Conservation (phyloP, 2,329 filamentous ascomycete species). For the Aspergillus latus region DNA sequence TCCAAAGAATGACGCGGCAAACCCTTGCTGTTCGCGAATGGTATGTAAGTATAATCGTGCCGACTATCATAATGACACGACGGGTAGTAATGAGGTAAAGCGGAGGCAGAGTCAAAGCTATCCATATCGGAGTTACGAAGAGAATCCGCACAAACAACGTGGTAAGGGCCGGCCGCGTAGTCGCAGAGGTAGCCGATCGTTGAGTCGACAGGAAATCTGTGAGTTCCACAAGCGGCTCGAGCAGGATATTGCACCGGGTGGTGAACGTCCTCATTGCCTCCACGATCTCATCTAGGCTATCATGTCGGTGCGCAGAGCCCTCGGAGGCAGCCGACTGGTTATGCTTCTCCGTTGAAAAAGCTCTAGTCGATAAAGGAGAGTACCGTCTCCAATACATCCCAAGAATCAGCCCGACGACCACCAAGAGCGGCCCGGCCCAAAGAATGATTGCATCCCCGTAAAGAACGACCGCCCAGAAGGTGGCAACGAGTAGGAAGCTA, state of each 20-base stretch:
- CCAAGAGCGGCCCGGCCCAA: constrained; percentile 77
- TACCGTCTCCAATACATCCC: constrained; percentile 92
- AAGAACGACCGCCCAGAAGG: constrained; percentile 81
- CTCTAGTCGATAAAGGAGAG: constrained; percentile 84
- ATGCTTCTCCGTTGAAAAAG: constrained; percentile 67
- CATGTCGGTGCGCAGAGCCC: constrained; percentile 74
- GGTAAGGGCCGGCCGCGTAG: constrained; percentile 84
- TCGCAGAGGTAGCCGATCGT: constrained; percentile 84
- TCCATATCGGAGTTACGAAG: constrained; percentile 85
- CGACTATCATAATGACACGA: constrained; percentile 78
- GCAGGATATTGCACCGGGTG: constrained; percentile 82
- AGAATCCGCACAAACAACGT: constrained; percentile 86
- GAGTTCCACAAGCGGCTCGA: constrained; percentile 83
- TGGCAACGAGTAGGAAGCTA: constrained; percentile 83
- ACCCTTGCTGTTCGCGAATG: constrained; percentile 85
- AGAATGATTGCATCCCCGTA: constrained; percentile 84
- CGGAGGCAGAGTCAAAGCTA: constrained; percentile 76
- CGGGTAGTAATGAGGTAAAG: constrained; percentile 82
- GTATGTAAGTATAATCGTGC: constrained; percentile 85
- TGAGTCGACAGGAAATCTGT: constrained; percentile 94
- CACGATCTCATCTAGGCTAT: constrained; percentile 95
- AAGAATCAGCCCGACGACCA: constrained; percentile 75
- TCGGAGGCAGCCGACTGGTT: constrained; percentile 56
- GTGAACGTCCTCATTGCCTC: constrained; percentile 90
- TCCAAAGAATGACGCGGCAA: constrained; percentile 84